A percentile compares a stretch with the other conserved stretches of the same genome.
These are phyloP conservation scores for Mycocentrospora acerina DNA, from an alignment of 2,329 filamentous ascomycete genomes.

Conservation along the genomic window DNA sequence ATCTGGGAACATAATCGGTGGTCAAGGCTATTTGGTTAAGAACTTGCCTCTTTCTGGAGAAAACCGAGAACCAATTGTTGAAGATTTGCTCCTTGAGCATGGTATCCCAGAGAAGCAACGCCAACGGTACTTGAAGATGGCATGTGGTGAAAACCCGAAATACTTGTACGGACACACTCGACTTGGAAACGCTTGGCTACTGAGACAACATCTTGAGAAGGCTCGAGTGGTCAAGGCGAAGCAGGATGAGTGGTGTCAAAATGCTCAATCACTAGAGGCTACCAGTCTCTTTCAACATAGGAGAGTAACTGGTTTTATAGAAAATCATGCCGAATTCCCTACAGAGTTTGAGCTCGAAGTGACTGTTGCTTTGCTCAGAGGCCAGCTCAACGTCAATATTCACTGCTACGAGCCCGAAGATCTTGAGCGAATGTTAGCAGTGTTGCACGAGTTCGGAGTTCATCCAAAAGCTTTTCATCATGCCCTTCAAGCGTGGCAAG, in stretches of 20 bases:
- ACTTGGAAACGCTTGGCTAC: slow-evolving; percentile 69
- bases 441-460: slow-evolving; percentile 72
- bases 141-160: slow-evolving; percentile 71
- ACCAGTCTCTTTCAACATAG: too few relatives aligned
- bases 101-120: slow-evolving; percentile 65
- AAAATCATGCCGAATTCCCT: too few relatives aligned
- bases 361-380: slow-evolving; percentile 62
- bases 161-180: slow-evolving; percentile 62
- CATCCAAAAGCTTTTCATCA: slow-evolving; percentile 68
- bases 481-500: slow-evolving; percentile 66
- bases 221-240: slow-evolving; percentile 57
- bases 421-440: slow-evolving; percentile 68
- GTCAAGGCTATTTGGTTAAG: slow-evolving; percentile 68
- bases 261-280: slow-evolving; percentile 62
- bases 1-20: slow-evolving; percentile 72
- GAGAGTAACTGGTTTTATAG: too few relatives aligned
- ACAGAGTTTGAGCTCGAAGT: slow-evolving; percentile 65
- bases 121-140: slow-evolving; percentile 75
- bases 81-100: too few relatives aligned
- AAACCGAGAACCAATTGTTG: too few relatives aligned
- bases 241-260: slow-evolving; percentile 69
- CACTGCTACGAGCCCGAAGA: slow-evolving; percentile 73
- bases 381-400: slow-evolving; percentile 68
- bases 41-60: too few relatives aligned
- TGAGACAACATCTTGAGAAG: slow-evolving; percentile 67